phyloP scores from a whole-genome alignment of 495 filamentous ascomycete genomes.

The Geopyxis carbonaria region DNA sequence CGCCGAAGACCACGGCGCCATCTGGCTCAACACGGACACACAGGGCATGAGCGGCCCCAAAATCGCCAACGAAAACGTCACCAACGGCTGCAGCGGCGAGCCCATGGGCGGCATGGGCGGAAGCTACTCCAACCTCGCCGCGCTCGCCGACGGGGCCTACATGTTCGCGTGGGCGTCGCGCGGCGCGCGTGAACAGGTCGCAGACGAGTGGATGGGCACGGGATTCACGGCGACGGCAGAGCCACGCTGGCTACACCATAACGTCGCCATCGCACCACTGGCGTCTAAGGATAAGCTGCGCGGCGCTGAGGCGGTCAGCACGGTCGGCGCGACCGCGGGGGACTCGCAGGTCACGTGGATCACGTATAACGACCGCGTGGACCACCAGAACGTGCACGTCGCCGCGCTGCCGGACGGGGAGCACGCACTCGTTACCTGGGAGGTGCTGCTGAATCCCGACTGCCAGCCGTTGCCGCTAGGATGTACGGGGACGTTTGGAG shows the following conservation, averaged over 20 bases:
- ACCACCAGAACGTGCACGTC: conserved; percentile 38
- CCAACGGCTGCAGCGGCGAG: conserved; percentile 36
- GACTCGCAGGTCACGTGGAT: conserved; percentile 38
- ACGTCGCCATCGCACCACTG: conserved; percentile 36
- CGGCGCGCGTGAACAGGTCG: conserved; percentile 33
- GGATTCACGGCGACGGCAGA: conserved; percentile 33
- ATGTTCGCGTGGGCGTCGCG: too few relatives aligned
- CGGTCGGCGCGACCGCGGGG: conserved; percentile 32
- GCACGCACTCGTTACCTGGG: conserved; percentile 36
- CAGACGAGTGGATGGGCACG: conserved; percentile 35
- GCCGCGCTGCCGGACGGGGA: conserved; percentile 32
- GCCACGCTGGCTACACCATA: conserved; percentile 34
- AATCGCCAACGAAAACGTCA: conserved; percentile 39
- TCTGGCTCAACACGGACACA: conserved; percentile 40
- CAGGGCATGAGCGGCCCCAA: conserved; percentile 38
- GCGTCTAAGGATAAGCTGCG: conserved; percentile 33
- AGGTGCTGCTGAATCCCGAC: conserved; percentile 32
- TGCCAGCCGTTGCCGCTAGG: conserved; percentile 37
- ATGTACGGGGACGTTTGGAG: conserved; percentile 34
- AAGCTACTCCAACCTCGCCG: conserved; percentile 35
- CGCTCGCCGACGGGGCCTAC: too few relatives aligned
- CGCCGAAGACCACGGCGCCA: conserved; percentile 38
- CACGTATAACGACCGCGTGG: conserved; percentile 28
- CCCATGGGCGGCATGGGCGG: conserved; percentile 41
- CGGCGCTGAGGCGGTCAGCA: conserved; percentile 32